Evolutionary conservation across 495 filamentous ascomycete genomes (phyloP).

Genomic region (Penicillium diatomitis): DNA sequence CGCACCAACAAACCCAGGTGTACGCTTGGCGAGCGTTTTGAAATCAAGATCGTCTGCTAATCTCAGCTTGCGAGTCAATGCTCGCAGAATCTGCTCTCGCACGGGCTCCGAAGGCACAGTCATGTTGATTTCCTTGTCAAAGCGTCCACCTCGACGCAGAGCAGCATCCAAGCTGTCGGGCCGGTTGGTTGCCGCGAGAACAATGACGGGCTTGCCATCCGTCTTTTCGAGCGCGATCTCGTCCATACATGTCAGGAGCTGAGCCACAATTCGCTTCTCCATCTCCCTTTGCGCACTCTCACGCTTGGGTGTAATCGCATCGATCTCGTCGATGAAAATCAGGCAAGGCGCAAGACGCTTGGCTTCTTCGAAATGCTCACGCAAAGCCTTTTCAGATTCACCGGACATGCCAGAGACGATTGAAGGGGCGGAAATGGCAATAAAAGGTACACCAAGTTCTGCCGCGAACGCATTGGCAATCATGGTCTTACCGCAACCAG

Average conservation of each 20-base stretch:
- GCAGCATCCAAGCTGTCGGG: conserved; percentile 87
- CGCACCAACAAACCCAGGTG: conserved; percentile 92
- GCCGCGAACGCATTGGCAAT: conserved; percentile 87
- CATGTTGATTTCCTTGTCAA: conserved; percentile 89
- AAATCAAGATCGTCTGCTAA: conserved; percentile 70
- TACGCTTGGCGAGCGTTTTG: conserved; percentile 70
- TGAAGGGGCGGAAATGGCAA: conserved; percentile 81
- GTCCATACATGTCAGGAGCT: conserved; percentile 84
- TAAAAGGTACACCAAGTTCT: conserved; percentile 74
- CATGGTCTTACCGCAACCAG: conserved; percentile 93
- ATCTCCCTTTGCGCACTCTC: conserved; percentile 94
- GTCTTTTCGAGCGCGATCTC: conserved; percentile 74
- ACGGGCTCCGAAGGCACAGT: conserved; percentile 84
- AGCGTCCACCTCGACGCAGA: conserved; percentile 74
- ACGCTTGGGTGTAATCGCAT: conserved; percentile 88
- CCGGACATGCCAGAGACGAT: conserved; percentile 92
- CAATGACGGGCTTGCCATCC: conserved; percentile 81
- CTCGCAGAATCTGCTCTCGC: conserved; percentile 73
- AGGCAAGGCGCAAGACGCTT: conserved; percentile 81
- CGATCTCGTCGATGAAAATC: conserved; percentile 94
- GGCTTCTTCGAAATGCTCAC: conserved; percentile 85
- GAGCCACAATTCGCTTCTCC: conserved; percentile 93
- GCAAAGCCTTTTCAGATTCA: conserved; percentile 88
- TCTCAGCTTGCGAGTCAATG: conserved; percentile 61
- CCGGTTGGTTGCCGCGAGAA: conserved; percentile 87